Conservation (phyloP, 2,329 filamentous ascomycete genomes). For the Tolypocladium album region DNA sequence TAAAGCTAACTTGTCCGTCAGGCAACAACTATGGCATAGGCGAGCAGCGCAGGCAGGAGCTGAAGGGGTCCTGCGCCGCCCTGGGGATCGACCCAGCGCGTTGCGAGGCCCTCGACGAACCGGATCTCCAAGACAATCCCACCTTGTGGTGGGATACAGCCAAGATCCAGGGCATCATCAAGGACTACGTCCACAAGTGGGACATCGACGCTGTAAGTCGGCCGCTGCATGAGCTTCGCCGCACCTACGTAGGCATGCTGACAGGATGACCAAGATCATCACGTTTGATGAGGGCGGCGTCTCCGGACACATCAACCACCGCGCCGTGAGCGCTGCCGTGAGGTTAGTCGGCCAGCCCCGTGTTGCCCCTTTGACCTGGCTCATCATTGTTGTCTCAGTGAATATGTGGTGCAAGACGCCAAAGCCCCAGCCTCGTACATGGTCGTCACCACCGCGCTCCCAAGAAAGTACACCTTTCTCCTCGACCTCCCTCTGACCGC, state of each 20-base stretch:
- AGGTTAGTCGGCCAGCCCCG: constrained; percentile 13
- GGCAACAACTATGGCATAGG: constrained; percentile 21
- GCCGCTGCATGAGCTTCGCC: background rate
- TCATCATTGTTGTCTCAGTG: constrained; percentile 6
- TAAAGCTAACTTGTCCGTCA: background rate
- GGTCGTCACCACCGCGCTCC: constrained; percentile 21
- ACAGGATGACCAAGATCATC: constrained; percentile 19
- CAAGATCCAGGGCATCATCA: constrained; percentile 19
- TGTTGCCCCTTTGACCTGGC: background rate
- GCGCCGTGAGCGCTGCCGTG: constrained; percentile 26
- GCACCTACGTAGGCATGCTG: background rate
- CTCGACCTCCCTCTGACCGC: constrained; percentile 25
- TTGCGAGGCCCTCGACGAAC: constrained; percentile 20
- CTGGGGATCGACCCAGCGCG: constrained; percentile 15
- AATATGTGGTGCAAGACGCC: constrained; percentile 16
- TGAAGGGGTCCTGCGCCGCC: constrained; percentile 16
- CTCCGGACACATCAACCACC: constrained; percentile 28
- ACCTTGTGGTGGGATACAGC: constrained; percentile 25
- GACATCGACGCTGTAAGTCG: constrained; percentile 21
- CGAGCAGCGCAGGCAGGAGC: constrained; percentile 15
- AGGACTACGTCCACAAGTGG: constrained; percentile 23
- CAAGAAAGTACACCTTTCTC: constrained; percentile 26
- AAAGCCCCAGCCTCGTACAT: constrained; percentile 21
- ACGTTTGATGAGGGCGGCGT: constrained; percentile 29
- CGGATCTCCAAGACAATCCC: constrained; percentile 26